Percentiles rank a stretch among this genome's conserved stretches.
Conservation (phyloP, 148 eudicot species). For the Chenopodium formosanum region DNA sequence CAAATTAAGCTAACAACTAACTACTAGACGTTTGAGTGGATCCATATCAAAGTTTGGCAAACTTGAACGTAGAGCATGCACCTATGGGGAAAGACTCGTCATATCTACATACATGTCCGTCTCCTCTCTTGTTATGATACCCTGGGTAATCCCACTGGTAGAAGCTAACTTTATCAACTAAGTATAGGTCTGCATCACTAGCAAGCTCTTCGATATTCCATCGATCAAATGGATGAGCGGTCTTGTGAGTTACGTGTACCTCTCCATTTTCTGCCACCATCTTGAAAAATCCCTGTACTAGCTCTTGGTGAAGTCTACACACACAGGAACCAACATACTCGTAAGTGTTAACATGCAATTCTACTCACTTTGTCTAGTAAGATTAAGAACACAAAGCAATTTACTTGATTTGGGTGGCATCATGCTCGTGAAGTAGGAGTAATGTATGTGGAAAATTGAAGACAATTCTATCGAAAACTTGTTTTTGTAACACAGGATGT, state of each 20-base stretch:
- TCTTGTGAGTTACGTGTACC: conserved; percentile 44
- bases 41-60: too few relatives aligned
- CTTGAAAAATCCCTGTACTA: too few relatives aligned
- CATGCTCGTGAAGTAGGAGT: neutral
- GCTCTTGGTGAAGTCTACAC: too few relatives aligned
- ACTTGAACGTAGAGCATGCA: too few relatives aligned
- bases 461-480: conserved; percentile 28
- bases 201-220: conserved; percentile 35
- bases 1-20: too few relatives aligned
- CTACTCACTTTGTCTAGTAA: too few relatives aligned
- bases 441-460: conserved; percentile 37
- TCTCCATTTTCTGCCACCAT: conserved; percentile 11
- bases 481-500: neutral
- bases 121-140: conserved; percentile 29
- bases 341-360: too few relatives aligned
- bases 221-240: conserved; percentile 24
- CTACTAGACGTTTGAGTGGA: too few relatives aligned
- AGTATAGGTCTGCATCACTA: conserved; percentile 14
- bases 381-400: too few relatives aligned
- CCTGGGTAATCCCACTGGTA: conserved; percentile 29
- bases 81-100: conserved; percentile 18
- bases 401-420: conserved; percentile 14
- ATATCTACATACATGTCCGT: conserved; percentile 11
- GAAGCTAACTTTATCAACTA: conserved; percentile 18
- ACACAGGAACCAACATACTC: too few relatives aligned